Base-by-base conservation (phyloP, 2,329 filamentous ascomycete genomes). In the Lachnellula occidentalis region DNA sequence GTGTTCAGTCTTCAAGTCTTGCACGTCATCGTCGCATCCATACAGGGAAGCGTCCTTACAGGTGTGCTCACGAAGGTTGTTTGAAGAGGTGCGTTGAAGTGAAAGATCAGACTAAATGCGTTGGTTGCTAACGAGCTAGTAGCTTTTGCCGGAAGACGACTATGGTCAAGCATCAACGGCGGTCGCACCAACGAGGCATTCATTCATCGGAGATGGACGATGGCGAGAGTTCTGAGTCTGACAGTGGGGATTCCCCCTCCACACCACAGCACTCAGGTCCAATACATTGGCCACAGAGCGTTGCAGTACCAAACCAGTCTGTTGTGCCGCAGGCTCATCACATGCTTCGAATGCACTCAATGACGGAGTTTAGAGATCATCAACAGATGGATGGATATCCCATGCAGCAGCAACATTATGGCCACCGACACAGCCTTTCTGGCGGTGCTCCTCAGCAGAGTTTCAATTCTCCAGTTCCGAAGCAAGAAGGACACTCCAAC, bases 131-230 rank as follows among this genome's bases (percentile, higher is more conserved):
- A 67, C 55, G 43, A 19, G 22, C 34, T 21, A 22, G 11, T 60
- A 86, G 85, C 69, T 88, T 88, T 68, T 88, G 85, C 70, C 78
- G 85, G 52, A 88, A 88, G 69, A 87, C 84, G 5, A 87, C 83
- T 53, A 84, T 85, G 82, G 80, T 86, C 52, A 86, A 86, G 70
- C 82, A 85, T 66, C 81, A 85, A 66, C 74, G 81, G 50, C 75
- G 81, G 24, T 82, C 80, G 1, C 81, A 85, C 65, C 80, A 83
- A 63, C 77, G 80, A 59, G 68, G 81, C 37, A 71, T 80, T 53
- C 75, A 82, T 61, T 75, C 77, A 41, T 78, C 78, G 51, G 80
- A 84, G 61, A 53, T 67, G 17, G 67, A 70, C 50, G 68, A 70
- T 50, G 67, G 67, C 43, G 68, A 70, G 31, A 69, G 66, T 12